Conservation (phyloP, 495 filamentous ascomycete genomes). For the Amniculicola lignicola region DNA sequence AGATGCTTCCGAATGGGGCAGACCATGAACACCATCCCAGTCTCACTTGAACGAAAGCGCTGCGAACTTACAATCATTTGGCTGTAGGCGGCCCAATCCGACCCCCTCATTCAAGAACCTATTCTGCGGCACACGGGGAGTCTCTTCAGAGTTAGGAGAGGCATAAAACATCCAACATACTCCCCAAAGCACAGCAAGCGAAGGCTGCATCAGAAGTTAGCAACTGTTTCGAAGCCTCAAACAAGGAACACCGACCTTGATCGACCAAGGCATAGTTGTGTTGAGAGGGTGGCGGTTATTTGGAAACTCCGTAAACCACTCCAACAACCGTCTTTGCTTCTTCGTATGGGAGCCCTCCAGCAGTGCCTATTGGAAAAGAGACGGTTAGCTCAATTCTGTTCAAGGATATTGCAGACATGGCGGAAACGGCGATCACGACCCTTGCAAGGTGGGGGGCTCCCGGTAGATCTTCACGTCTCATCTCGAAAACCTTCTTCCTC, state of each 20-base stretch:
- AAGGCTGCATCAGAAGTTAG: no score
- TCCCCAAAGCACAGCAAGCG: slow-evolving; percentile 53
- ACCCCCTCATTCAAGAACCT: slow-evolving; percentile 13
- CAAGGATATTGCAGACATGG: no score
- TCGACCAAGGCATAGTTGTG: slow-evolving; percentile 55
- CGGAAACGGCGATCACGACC: no score
- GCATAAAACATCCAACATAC: slow-evolving; percentile 57
- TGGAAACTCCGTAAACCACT: slow-evolving; percentile 42
- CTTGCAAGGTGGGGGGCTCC: no score
- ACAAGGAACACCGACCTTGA: slow-evolving; percentile 32
- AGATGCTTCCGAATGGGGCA: no score
- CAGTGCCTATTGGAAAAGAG: no score
- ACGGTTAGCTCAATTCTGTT: no score
- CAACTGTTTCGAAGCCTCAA: no score
- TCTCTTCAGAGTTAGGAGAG: slow-evolving; percentile 5
- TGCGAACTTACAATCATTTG: slow-evolving; percentile 25
- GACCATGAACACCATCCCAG: background rate
- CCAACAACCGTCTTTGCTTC: slow-evolving; percentile 21
- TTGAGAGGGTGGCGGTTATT: slow-evolving; percentile 45
- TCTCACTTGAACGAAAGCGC: background rate
- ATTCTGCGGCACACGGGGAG: slow-evolving; percentile 15
- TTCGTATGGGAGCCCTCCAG: slow-evolving; percentile 13
- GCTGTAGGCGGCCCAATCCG: background rate
- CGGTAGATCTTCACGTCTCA: no score
- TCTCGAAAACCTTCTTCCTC: no score